A percentile compares a stretch with the other conserved stretches of the same genome.
phyloP scores from a whole-genome alignment of 1,284 basidiomycete genomes.

The Sporisorium graminicola region DNA sequence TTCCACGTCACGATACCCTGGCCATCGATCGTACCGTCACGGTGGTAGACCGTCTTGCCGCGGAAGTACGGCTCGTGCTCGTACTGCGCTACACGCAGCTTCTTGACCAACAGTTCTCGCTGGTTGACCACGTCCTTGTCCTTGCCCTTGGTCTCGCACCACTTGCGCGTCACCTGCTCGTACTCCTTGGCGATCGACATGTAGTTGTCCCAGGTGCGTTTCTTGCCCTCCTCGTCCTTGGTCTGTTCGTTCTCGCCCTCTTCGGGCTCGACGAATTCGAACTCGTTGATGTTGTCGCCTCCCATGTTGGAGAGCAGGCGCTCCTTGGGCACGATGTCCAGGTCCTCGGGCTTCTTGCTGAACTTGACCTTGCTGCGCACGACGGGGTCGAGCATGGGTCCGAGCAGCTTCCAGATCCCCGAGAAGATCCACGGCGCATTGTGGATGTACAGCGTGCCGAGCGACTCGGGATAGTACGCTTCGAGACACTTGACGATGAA shows the following conservation, averaged over 20 bases:
- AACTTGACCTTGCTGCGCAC: slow-evolving; percentile 68
- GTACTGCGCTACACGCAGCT: slow-evolving; percentile 68
- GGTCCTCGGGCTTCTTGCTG: slow-evolving; percentile 64
- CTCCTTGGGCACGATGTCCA: slow-evolving; percentile 59
- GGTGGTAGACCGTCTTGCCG: slow-evolving; percentile 67
- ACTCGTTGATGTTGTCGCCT: slow-evolving; percentile 50
- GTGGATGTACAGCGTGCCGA: slow-evolving; percentile 69
- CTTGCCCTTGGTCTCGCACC: slow-evolving; percentile 58
- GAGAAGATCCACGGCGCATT: slow-evolving; percentile 71
- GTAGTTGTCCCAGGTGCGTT: slow-evolving; percentile 60
- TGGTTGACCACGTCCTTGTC: slow-evolving; percentile 45
- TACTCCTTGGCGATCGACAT: slow-evolving; percentile 64
- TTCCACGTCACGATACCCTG: slow-evolving; percentile 65
- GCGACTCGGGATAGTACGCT: slow-evolving; percentile 70
- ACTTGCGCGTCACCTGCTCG: slow-evolving; percentile 65
- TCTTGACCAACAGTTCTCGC: slow-evolving; percentile 66
- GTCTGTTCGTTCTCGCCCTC: slow-evolving; percentile 67
- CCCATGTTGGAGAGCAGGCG: slow-evolving; percentile 54
- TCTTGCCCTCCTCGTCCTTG: slow-evolving; percentile 62
- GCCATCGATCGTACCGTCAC: slow-evolving; percentile 67
- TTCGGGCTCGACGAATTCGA: slow-evolving; percentile 53
- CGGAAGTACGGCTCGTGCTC: slow-evolving; percentile 68
- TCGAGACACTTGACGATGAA: slow-evolving; percentile 67
- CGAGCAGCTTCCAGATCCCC: slow-evolving; percentile 68
- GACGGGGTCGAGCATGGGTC: slow-evolving; percentile 67